phyloP scores from a whole-genome alignment of 345 rosid species.

The Sisymbrium irio region DNA sequence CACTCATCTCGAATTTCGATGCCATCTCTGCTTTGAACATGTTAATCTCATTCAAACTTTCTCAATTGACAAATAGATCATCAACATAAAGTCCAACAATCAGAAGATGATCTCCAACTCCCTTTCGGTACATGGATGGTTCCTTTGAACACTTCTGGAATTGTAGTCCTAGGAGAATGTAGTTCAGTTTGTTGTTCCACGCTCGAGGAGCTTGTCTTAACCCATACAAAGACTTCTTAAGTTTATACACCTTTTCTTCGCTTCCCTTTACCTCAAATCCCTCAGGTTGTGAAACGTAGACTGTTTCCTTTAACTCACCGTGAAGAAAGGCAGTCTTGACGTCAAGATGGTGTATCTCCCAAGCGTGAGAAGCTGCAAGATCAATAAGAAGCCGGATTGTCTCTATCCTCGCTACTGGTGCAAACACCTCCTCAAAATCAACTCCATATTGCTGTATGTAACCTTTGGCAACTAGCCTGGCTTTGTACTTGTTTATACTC shows the following conservation, averaged over 20 bases:
- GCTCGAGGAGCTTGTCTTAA: neutral
- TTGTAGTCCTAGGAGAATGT: neutral
- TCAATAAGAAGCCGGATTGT: too few species aligned
- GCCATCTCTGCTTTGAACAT: neutral
- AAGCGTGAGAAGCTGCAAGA: too few species aligned
- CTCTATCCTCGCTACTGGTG: neutral
- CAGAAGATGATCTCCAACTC: neutral
- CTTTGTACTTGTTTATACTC: neutral
- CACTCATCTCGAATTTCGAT: neutral
- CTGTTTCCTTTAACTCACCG: neutral
- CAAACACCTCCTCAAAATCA: neutral
- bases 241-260: neutral
- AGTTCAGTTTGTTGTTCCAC: neutral
- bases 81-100: neutral
- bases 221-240: neutral
- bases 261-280: neutral
- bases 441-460: neutral
- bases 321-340: neutral
- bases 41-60: neutral
- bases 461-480: neutral
- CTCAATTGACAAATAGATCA: neutral
- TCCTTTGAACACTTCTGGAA: neutral
- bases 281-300: neutral
- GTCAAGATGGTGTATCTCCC: neutral
- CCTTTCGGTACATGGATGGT: neutral